phyloP scores from a whole-genome alignment of 441 rosid species.

The Aquilaria agallochum region DNA sequence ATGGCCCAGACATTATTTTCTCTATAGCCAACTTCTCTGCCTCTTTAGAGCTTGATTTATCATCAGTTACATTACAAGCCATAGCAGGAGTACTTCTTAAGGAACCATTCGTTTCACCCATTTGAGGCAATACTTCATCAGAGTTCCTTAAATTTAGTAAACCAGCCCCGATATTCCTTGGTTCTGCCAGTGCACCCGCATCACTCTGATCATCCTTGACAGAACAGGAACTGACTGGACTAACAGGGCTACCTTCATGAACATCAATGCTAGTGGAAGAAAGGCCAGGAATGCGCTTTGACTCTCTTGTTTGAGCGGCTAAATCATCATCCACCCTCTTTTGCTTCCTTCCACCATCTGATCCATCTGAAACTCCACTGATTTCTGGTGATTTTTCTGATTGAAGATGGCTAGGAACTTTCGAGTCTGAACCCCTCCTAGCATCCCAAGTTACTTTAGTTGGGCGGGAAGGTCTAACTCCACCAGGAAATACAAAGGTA shows the following conservation, averaged over 20 bases:
- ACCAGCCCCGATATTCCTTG: slow-evolving; percentile 18
- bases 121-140: slow-evolving; percentile 21
- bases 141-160: slow-evolving; percentile 10
- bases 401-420: slow-evolving; percentile 22
- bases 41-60: slow-evolving; percentile 38
- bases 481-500: slow-evolving; percentile 80
- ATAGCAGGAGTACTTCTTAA: slow-evolving; percentile 15
- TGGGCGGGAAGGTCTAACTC: slow-evolving; percentile 67
- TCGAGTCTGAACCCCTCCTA: slow-evolving; percentile 42
- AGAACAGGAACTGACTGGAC: slow-evolving; percentile 37
- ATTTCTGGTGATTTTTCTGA: slow-evolving; percentile 29
- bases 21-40: slow-evolving; percentile 68
- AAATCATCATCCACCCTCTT: slow-evolving; percentile 45
- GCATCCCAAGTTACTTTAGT: slow-evolving; percentile 74
- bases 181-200: slow-evolving; percentile 20
- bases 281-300: slow-evolving; percentile 25
- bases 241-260: slow-evolving; percentile 38
- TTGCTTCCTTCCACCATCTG: slow-evolving; percentile 58
- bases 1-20: slow-evolving; percentile 54
- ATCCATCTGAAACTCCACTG: slow-evolving; percentile 54
- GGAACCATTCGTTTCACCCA: slow-evolving; percentile 24
- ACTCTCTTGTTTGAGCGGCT: slow-evolving; percentile 27
- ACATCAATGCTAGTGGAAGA: slow-evolving; percentile 34
- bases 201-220: slow-evolving; percentile 22
- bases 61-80: slow-evolving; percentile 25